Evolutionary conservation across 176 grass and related monocot species (phyloP), one percentile per base, ranked within the genome.

Genomic region (Oryza glaberrima): DNA sequence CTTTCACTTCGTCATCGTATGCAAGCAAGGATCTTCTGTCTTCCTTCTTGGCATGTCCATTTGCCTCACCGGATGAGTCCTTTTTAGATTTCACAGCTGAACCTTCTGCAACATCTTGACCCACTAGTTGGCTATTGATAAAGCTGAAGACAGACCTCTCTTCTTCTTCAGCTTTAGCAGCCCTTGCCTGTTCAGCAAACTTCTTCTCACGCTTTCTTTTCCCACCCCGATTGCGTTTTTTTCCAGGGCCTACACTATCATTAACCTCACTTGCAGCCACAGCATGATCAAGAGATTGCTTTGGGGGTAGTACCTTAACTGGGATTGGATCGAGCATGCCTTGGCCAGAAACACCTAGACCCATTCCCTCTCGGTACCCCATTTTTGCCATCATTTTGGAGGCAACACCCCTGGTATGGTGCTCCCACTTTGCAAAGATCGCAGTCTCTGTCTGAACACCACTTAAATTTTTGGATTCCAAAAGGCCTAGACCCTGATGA

Each of bases 351-450:
- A 77, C 77, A 71, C 96, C 96, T 38, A 98, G 85, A 5, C 96
- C 96, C 96, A 95, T 98, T 5, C 96, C 96, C 76, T 95, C 93
- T 25, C 89, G 80, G 67, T 98, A 98, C 11, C 96, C 96, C 96
- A 95, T 98, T 38, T 84, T 98, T 72, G 96, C 93, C 96, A 98
- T 98, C 91, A 98, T 94, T 81, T 98, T 98, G 14, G 96, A 98
- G 87, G 91, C 96, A 11, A 98, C 87, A 11, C 93, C 96, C 40
- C 96, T 92, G 8, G 93, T 98, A 63, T 98, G 96, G 56, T 95
- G 68, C 70, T 98, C 96, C 96, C 93, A 98, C 40, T 90, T 98
- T 54, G 96, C 96, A 92, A 98, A 98, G 60, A 95, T 82, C 45
- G 67, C 65, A 0, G 93, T 98, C 65, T 98, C 96, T 48, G 96